Base-by-base conservation (phyloP, 495 filamentous ascomycete species). In the Thermothielavioides terrestris region DNA sequence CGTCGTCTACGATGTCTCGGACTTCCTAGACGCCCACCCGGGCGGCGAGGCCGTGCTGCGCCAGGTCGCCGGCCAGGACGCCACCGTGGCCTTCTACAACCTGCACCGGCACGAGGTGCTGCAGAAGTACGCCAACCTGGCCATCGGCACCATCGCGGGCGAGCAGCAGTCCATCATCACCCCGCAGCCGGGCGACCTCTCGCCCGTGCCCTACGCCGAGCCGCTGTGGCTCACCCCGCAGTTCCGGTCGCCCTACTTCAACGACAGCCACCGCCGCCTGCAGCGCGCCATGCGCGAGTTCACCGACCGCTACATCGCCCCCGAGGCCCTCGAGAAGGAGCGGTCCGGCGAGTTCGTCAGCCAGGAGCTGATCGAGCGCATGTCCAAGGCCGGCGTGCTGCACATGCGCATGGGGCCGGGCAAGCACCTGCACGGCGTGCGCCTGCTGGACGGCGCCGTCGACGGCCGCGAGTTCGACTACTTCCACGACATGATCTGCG, bases 31-130 rank as follows among this genome's bases (percentile, higher is more conserved):
- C 72, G 89, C 89, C 49, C 90, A 96, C 60, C 89, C 89, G 17
- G 89, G 90, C 55, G 88, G 88, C 59, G 79, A 83, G 55, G 79
- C 84, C 46, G 88, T 94, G 35, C 82, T 94, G 27, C 77, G 86
- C 37, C 89, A 90, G 68, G 84, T 89, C 42, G 88, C 85, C 34
- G 88, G 88, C 65, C 78, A 77, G 60, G 88, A 94, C 68, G 88
- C 87, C 26, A 95, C 89, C 45, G 75, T 80, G 35, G 86, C 85
- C 50, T 96, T 94, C 75, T 92, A 95, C 66, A 90, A 90, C 65
- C 85, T 96, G 32, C 90, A 96, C 70, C 80, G 89, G 0, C 89
- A 92, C 40, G 90, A 95, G 68, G 89, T 92, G 2, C 78, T 92
- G 3, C 65, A 79, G 46, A 89, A 88, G 58, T 92, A 92, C 75